Evolutionary conservation across 1,139 yeast species (phyloP).

Genomic region (Pichia terricola): DNA sequence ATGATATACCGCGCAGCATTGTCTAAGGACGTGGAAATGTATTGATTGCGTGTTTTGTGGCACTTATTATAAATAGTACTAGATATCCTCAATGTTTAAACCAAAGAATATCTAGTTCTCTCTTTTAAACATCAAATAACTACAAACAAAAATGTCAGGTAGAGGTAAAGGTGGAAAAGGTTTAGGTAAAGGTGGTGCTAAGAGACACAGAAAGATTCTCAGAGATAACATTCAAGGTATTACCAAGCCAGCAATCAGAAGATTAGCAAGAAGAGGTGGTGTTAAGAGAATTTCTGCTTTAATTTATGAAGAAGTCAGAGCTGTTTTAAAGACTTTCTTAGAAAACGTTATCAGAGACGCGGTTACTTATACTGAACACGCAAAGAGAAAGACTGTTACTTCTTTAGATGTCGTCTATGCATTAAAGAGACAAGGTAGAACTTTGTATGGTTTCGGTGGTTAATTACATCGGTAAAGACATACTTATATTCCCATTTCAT

Average conservation of each 20-base stretch:
- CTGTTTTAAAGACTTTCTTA: slow-evolving; percentile 89
- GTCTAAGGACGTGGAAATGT: too few relatives aligned
- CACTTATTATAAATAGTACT: too few relatives aligned
- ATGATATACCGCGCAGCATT: too few relatives aligned
- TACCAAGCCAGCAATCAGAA: slow-evolving; percentile 99
- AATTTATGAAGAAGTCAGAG: slow-evolving; percentile 98
- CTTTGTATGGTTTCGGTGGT: slow-evolving; percentile 99
- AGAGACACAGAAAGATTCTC: slow-evolving; percentile 99
- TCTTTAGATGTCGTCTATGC: slow-evolving; percentile 98
- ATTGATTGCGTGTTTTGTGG: too few relatives aligned
- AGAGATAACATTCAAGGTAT: slow-evolving; percentile 99
- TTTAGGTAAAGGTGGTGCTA: slow-evolving; percentile 99
- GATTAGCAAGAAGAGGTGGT: slow-evolving; percentile 99
- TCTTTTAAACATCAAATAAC: slow-evolving; percentile 1
- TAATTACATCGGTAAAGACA: slow-evolving; percentile 32
- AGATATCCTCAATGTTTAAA: too few relatives aligned
- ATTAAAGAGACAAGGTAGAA: slow-evolving; percentile 99
- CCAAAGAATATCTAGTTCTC: too few relatives aligned
- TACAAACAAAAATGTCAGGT: slow-evolving; percentile 68
- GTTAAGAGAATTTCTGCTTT: slow-evolving; percentile 99
- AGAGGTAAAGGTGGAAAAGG: slow-evolving; percentile 99
- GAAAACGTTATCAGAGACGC: slow-evolving; percentile 98
- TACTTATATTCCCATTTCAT: neutral
- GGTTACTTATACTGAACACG: slow-evolving; percentile 98
- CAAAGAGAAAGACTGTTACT: slow-evolving; percentile 99